phyloP scores from a whole-genome alignment of 2,329 filamentous ascomycete species.

The Sphaerulina musiva region DNA sequence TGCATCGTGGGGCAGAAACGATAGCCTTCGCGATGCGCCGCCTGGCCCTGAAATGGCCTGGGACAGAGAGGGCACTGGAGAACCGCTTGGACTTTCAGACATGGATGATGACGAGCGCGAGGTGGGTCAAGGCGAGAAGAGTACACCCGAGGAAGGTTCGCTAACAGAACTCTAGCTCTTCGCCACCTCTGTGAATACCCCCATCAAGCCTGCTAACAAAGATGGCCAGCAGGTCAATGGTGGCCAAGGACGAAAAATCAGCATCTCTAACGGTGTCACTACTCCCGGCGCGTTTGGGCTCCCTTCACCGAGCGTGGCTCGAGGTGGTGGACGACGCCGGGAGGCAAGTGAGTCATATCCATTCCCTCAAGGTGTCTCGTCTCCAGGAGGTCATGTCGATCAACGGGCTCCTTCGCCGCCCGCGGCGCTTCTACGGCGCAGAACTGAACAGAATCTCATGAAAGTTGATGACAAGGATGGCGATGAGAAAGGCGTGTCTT shows the following conservation, averaged over 20 bases:
- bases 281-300: constrained; percentile 59
- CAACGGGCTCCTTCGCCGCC: constrained; percentile 54
- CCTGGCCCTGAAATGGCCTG: constrained; percentile 89
- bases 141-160: not conserved
- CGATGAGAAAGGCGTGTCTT: constrained; percentile 34
- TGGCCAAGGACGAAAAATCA: constrained; percentile 69
- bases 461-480: constrained; percentile 29
- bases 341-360: constrained; percentile 70
- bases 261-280: constrained; percentile 62
- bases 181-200: constrained; percentile 81
- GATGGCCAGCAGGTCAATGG: constrained; percentile 51
- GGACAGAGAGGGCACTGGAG: constrained; percentile 64
- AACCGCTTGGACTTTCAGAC: constrained; percentile 65
- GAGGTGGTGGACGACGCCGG: constrained; percentile 67
- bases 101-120: constrained; percentile 64
- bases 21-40: constrained; percentile 61
- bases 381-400: constrained; percentile 59
- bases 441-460: constrained; percentile 55
- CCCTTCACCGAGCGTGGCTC: constrained; percentile 65
- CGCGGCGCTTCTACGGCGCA: constrained; percentile 53
- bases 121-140: constrained; percentile 36
- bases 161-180: constrained; percentile 56
- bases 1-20: constrained; percentile 66
- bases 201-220: constrained; percentile 71
- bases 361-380: constrained; percentile 48